A percentile compares a stretch with the other conserved stretches of the same genome.
These are phyloP conservation scores for Ulvella scutata DNA, from an alignment of 139 green algal genomes.

Conservation along the genomic window DNA sequence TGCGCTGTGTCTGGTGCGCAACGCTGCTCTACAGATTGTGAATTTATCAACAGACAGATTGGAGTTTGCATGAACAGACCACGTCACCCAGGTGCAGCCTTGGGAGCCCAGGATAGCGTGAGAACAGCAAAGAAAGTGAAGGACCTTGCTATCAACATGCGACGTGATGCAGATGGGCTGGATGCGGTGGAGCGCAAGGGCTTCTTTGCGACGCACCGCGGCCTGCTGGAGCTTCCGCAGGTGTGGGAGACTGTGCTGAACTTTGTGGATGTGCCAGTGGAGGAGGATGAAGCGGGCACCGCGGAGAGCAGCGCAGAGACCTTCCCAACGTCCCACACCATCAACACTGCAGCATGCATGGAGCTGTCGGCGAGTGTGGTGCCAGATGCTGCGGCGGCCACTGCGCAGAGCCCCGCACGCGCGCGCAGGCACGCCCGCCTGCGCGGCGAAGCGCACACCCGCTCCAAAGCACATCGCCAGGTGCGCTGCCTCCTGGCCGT, in stretches of 20 bases:
- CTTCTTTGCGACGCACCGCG: background rate
- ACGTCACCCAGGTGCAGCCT: too few relatives aligned
- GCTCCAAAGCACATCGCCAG: background rate
- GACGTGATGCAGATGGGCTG: background rate
- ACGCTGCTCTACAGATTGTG: background rate
- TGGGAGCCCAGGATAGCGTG: too few relatives aligned
- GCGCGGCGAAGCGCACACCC: background rate
- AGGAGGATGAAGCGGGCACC: too few relatives aligned
- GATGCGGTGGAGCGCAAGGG: background rate
- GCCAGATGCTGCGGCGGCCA: too few relatives aligned
- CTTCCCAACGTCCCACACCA: background rate
- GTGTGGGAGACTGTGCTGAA: background rate
- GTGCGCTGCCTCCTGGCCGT: too few relatives aligned
- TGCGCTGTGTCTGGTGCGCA: background rate
- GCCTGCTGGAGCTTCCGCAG: background rate
- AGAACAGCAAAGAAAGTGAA: too few relatives aligned
- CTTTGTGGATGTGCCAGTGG: background rate
- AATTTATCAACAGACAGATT: background rate
- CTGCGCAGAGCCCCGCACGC: background rate
- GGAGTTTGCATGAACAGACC: background rate
- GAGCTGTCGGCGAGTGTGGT: background rate
- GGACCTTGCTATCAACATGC: too few relatives aligned
- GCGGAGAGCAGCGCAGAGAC: background rate
- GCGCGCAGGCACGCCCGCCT: background rate
- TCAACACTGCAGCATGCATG: background rate